Base-by-base conservation (phyloP, 1,284 basidiomycete genomes). In the Termitomyces sp. region DNA sequence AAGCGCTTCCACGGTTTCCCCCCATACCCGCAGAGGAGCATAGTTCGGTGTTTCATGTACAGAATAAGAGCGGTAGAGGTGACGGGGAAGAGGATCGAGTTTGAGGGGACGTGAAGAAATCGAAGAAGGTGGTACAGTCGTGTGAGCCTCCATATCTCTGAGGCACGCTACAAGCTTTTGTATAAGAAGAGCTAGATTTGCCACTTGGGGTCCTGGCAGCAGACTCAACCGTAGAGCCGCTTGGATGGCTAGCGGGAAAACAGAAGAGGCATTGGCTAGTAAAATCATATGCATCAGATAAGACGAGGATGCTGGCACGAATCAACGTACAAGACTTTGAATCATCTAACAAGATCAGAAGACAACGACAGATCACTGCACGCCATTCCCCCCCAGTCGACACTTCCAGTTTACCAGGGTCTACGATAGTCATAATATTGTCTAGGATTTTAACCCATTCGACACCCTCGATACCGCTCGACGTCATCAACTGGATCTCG, bases 371-470 rank as follows among this genome's bases (percentile, higher is more conserved):
- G 9, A 87, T 65, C 6, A 71, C 68, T 5, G 65, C 62, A 41
- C 78, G 74, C 86, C 86, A 88, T 65, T 81, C 79, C 1, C 80
- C 78, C 24, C 69, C 68, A 0, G 78, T 84, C 0, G 77, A 70
- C 0, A 67, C 64, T 55, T 80, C 80, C 26, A 87, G 42, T 63
- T 81, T 86, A 7, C 53, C 55, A 0, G 68, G 53, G 55, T 84
- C 75, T 2, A 73, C 73, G 1, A 79, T 65, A 15, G 80, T 67
- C 31, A 87, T 59, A 48, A 91, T 72, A 60, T 92, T 91, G 60
- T 89, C 85, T 5, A 92, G 60, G 26, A 92, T 80, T 54, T 78
- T 82, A 28, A 82, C 68, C 88, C 88, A 92, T 1, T 79, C 78
- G 12, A 83, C 62, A 2, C 69, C 68, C 58, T 88, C 84, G 1